Evolutionary conservation across 73 alveolate genomes (phyloP).

Genomic region (Effrenium voratum): DNA sequence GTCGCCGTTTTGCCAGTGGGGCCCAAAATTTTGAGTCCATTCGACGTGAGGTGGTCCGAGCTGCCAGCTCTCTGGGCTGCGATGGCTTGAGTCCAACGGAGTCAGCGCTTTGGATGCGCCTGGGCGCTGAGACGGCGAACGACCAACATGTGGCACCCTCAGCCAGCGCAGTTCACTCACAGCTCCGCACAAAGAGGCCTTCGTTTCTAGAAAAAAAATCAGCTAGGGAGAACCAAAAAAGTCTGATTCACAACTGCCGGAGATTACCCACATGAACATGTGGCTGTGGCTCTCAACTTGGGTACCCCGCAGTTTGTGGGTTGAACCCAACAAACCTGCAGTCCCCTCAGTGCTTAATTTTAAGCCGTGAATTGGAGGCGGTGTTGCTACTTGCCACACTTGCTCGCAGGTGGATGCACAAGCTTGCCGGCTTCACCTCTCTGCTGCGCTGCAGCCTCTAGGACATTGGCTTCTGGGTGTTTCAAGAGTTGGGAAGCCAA

Average conservation of each 20-base stretch:
- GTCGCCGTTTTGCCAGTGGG: neutral
- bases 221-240: no score
- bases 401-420: conserved; percentile 66
- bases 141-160: conserved; percentile 35
- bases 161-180: neutral
- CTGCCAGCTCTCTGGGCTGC: conserved; percentile 60
- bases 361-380: no score
- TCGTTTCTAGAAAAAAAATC: neutral
- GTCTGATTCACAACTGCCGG: no score
- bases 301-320: no score
- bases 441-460: conserved; percentile 65
- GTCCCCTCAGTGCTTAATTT: no score
- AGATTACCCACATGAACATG: no score
- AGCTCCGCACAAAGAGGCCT: neutral
- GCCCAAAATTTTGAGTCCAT: neutral
- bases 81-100: conserved; percentile 54
- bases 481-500: no score
- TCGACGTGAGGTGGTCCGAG: conserved; percentile 35
- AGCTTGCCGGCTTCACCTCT: conserved; percentile 82
- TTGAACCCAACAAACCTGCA: no score
- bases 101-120: conserved; percentile 85
- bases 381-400: no score
- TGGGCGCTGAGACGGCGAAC: conserved; percentile 63
- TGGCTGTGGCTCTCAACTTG: no score
- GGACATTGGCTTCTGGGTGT: neutral